Conservation (phyloP, 306 rosid species). For the Quercus ilex region DNA sequence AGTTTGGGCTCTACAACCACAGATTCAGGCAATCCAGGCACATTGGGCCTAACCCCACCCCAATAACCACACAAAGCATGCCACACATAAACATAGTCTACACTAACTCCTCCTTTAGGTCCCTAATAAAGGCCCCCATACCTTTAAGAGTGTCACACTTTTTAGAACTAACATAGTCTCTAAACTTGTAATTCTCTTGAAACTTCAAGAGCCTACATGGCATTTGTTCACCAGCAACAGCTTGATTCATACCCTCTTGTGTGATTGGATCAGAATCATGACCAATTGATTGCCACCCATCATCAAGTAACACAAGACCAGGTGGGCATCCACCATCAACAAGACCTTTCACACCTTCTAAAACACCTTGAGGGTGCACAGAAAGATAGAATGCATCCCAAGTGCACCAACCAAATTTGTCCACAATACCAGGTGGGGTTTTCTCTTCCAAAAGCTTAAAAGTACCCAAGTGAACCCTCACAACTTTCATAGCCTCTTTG, state of each 20-base stretch:
- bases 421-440: slow-evolving; percentile 67
- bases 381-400: slow-evolving; percentile 95
- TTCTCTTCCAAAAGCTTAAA: slow-evolving; percentile 73
- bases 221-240: slow-evolving; percentile 86
- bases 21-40: slow-evolving; percentile 53
- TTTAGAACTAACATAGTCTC: slow-evolving; percentile 39
- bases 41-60: slow-evolving; percentile 85
- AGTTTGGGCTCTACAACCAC: slow-evolving; percentile 42
- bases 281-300: slow-evolving; percentile 89
- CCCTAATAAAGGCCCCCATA: slow-evolving; percentile 62
- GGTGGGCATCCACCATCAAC: slow-evolving; percentile 86
- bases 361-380: slow-evolving; percentile 76
- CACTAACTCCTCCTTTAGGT: slow-evolving; percentile 67
- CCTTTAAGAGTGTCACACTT: slow-evolving; percentile 24
- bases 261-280: slow-evolving; percentile 61
- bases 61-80: slow-evolving; percentile 94
- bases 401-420: slow-evolving; percentile 96
- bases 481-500: slow-evolving; percentile 63
- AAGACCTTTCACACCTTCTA: slow-evolving; percentile 59
- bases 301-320: slow-evolving; percentile 73
- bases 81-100: slow-evolving; percentile 85
- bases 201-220: slow-evolving; percentile 76
- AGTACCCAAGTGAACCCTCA: slow-evolving; percentile 56
- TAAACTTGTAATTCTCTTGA: slow-evolving; percentile 69
- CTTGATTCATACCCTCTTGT: slow-evolving; percentile 66